Base-by-base conservation (phyloP, 202 grass and related monocot species). In the Eragrostis tef region DNA sequence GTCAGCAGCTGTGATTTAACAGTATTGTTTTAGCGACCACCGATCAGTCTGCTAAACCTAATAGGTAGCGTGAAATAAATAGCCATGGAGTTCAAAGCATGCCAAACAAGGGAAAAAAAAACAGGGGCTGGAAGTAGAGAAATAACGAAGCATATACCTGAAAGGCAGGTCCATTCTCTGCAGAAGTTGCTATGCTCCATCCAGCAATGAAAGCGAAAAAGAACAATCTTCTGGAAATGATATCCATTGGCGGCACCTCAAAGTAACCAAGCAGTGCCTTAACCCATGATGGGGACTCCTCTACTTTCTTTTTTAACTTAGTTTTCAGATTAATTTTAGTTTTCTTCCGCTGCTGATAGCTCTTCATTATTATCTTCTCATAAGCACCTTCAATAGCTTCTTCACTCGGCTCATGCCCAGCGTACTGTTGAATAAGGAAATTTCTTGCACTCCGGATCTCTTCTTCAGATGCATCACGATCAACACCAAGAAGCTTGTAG, bases 321-420 rank as follows among this genome's bases (percentile, higher is more conserved):
- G 73, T 96, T 82, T 91, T 96, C 43, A 95, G 71, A 71, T 99
- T 96, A 19, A 92, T 89, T 85, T 99, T 99, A 66, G 90, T 79
- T 67, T 88, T 96, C 75, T 92, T 95, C 53, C 96, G 75, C 19
- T 99, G 70, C 73, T 70, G 80, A 63, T 95, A 99, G 77, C 92
- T 95, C 82, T 93, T 91, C 87, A 99, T 88, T 72, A 96, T 83
- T 89, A 99, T 96, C 78, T 89, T 95, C 75, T 99, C 96, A 44
- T 95, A 99, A 64, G 93, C 96, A 81, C 86, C 81, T 88, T 99
- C 96, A 56, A 99, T 90, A 60, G 90, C 86, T 78, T 99, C 96
- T 70, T 85, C 83, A 79, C 93, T 99, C 15, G 82, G 69, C 46
- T 99, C 96, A 11, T 99, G 90, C 22, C 87, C 96, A 26, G 80